These are phyloP conservation scores for Xylariaceae sp. DNA, from an alignment of 2,329 filamentous ascomycete species.

Conservation along the genomic window DNA sequence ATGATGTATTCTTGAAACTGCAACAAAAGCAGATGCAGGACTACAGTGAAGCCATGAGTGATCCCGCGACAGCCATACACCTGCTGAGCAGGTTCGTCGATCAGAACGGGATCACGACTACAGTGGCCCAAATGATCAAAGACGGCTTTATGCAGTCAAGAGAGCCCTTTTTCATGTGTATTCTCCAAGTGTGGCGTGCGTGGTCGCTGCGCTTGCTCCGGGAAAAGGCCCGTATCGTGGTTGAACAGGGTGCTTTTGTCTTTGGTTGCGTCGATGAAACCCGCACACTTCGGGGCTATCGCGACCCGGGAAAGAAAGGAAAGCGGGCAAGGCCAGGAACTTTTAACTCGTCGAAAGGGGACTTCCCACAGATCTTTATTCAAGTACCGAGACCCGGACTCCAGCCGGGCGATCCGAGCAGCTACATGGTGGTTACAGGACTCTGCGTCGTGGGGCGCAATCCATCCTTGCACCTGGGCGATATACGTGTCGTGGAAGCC, in stretches of 20 bases:
- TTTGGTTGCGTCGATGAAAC: constrained; percentile 89
- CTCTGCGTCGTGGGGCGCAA: constrained; percentile 84
- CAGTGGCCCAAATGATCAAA: constrained; percentile 69
- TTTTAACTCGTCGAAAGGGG: constrained; percentile 39
- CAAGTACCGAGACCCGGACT: constrained; percentile 64
- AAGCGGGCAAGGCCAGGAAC: too few species aligned
- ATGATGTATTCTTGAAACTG: constrained; percentile 62
- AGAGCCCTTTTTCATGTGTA: constrained; percentile 78
- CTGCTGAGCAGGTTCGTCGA: constrained; percentile 75
- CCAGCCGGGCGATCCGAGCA: constrained; percentile 47
- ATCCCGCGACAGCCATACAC: constrained; percentile 59
- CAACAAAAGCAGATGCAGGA: constrained; percentile 62
- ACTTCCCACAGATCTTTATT: constrained; percentile 82
- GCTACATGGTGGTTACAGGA: constrained; percentile 66
- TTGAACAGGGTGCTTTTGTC: constrained; percentile 81
- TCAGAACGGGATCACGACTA: constrained; percentile 74
- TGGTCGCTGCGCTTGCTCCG: constrained; percentile 89
- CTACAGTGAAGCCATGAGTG: constrained; percentile 66
- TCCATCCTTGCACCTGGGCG: constrained; percentile 88
- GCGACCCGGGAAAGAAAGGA: constrained; percentile 33
- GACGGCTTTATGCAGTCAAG: constrained; percentile 69
- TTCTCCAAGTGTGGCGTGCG: constrained; percentile 78
- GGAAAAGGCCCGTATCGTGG: constrained; percentile 80
- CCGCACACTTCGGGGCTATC: constrained; percentile 67
- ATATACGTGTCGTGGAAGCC: constrained; percentile 82